Evolutionary conservation across 2,329 filamentous ascomycete species (phyloP), one percentile per base, ranked within the genome.

Genomic region (Botrytis medusae): DNA sequence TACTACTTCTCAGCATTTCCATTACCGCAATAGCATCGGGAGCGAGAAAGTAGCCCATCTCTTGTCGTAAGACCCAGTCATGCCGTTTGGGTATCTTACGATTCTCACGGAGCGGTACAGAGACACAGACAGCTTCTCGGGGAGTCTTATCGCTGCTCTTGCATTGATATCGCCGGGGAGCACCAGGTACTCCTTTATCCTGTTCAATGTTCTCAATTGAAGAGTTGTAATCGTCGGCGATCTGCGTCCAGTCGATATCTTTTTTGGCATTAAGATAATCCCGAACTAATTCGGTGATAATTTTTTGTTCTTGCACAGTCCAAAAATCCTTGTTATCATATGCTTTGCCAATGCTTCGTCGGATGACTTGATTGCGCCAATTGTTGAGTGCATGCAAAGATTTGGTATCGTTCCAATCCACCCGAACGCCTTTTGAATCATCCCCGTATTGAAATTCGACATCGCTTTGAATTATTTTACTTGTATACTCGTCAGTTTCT

Each of bases 161-260:
- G n/a, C 57, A 61, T 22, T 7, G 29, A 68, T 72, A 72, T 2
- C 63, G 71, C 16, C 71, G 71, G 25, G 46, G 29, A n/a, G 71
- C 71, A 37, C 71, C 71, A 12, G 64, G 54, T 4, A 4, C 8
- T n/a, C 62, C 71, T 34, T 32, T 40, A 22, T 48, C 6, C 22
- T 72, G 71, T 1, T 34, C 20, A 6, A 40, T 44, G 1, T 57
- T 16, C 9, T 10, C 25, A 6, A 60, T 10, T 6, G 12, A 9
- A 5, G 6, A 29, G 37, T 72, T 72, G 25, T 72, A 72, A 2
- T 60, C 71, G 25, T 37, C 4, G 16, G 71, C 16, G 10, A 72
- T 72, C 12, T 44, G 29, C 14, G 34, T 10, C 71, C 62, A 72
- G 22, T 72, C 71, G 18, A 72, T 68, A n/a, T 59, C 64, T 9